Base-by-base conservation (phyloP, 1,284 basidiomycete genomes). In the Wallemia hederae region DNA sequence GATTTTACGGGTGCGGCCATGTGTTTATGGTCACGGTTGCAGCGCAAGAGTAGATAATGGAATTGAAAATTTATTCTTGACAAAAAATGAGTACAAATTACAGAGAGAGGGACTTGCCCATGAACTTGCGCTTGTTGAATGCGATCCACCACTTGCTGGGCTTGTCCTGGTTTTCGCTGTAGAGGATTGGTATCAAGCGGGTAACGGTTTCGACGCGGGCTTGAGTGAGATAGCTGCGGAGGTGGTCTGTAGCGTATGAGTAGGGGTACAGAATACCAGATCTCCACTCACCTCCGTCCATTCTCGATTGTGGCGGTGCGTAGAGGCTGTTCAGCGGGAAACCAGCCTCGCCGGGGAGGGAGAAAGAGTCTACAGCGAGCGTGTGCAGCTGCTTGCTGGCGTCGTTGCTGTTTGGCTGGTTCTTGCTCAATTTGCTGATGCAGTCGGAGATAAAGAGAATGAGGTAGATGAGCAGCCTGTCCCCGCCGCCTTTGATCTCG, bases 91-190 rank as follows among this genome's bases (percentile, higher is more conserved):
- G 5, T n/a, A n/a, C n/a, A n/a, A 49, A 17, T 49, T 22, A 49
- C 11, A 49, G 5, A n/a, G 39, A 17, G 39, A 49, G 39, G n/a
- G 39, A 49, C 22, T 49, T 49, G 74, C 86, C 85, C 85, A 90
- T 89, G 78, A 90, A 90, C 55, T 84, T 79, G 69, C 90, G 80
- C 78, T 92, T 96, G 73, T 91, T 91, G 80, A 98, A 99, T 33
- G 87, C 84, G 83, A 98, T 89, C 94, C 94, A 99, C 92, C 92
- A 99, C 73, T 98, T 98, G 77, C 85, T 94, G 1, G 94, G 90
- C 69, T 84, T 88, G 62, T 82, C 81, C 2, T 82, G 80, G 59
- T 84, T 78, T 74, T 91, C 77, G 66, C 82, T 79, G 70, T 97
- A 99, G 49, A 99, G 75, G 62, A 81, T 78, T 67, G 94, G 89